Evolutionary conservation across 116 monocot species (phyloP).

Genomic region (Dioscorea cayenensis): DNA sequence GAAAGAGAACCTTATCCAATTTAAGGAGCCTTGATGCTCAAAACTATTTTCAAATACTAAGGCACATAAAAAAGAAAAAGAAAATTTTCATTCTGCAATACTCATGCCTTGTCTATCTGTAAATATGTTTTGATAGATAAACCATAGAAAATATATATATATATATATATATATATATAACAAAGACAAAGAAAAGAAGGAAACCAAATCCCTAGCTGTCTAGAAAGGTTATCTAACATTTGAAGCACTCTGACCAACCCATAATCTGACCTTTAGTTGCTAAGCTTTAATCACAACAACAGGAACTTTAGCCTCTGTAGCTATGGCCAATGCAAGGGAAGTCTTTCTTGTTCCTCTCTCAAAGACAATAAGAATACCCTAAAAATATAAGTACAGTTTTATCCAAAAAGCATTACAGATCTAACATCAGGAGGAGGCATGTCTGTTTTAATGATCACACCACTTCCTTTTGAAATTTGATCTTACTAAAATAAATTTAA

Average conservation of each 20-base stretch:
- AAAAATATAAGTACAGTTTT: background rate
- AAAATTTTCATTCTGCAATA: background rate
- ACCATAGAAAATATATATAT: background rate
- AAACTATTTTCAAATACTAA: background rate
- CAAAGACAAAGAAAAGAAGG: conserved; percentile 6
- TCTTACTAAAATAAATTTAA: too few relatives aligned
- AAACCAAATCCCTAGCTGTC: conserved; percentile 87
- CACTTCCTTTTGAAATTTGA: too few relatives aligned
- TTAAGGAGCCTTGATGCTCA: too few relatives aligned
- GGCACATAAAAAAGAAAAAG: background rate
- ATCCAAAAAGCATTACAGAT: background rate
- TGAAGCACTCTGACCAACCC: conserved; percentile 93
- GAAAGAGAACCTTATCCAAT: too few relatives aligned
- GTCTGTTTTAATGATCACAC: too few relatives aligned
- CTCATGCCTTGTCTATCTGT: background rate
- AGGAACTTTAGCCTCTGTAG: conserved; percentile 86
- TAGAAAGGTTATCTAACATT: conserved; percentile 90
- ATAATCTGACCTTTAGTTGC: conserved; percentile 77
- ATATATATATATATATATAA: background rate
- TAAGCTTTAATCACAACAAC: conserved; percentile 75
- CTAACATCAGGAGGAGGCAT: background rate
- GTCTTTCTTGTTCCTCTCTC: conserved; percentile 89
- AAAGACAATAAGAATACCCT: conserved; percentile 94
- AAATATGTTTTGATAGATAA: background rate
- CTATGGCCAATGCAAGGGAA: conserved; percentile 88